phyloP scores from a whole-genome alignment of 345 rosid genomes.

The Excoecaria agallocha region DNA sequence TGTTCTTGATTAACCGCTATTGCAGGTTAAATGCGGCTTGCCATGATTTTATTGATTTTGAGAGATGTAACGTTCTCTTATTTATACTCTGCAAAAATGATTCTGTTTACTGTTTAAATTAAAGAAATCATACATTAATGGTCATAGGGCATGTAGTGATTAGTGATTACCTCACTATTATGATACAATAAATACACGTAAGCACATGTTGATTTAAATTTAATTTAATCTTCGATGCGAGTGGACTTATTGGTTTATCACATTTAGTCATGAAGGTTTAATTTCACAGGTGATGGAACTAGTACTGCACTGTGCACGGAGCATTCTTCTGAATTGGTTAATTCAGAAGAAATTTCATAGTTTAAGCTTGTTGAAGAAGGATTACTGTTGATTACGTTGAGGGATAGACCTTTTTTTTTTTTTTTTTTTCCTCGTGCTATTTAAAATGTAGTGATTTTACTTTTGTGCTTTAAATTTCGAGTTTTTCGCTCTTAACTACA shows the following conservation, averaged over 20 bases:
- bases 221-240: neutral
- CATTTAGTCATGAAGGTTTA: neutral
- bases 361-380: too few species aligned
- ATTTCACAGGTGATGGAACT: neutral
- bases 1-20: constrained; percentile 16
- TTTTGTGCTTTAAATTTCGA: too few species aligned
- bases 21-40: constrained; percentile 35
- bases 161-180: neutral
- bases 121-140: neutral
- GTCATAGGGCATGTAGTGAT: neutral
- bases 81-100: neutral
- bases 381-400: too few species aligned
- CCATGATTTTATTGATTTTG: constrained; percentile 18
- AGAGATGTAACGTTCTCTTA: constrained; percentile 17
- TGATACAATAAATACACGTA: too few species aligned
- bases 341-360: too few species aligned
- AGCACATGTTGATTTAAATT: neutral
- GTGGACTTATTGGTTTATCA: too few species aligned
- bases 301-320: too few species aligned
- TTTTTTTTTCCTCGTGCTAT: too few species aligned
- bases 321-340: too few species aligned
- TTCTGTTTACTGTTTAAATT: neutral
- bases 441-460: too few species aligned
- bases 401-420: too few species aligned
- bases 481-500: too few species aligned